A percentile compares a stretch with the other conserved stretches of the same genome.
phyloP scores from a whole-genome alignment of 805 yeast genomes.

The Starmerella geochares region DNA sequence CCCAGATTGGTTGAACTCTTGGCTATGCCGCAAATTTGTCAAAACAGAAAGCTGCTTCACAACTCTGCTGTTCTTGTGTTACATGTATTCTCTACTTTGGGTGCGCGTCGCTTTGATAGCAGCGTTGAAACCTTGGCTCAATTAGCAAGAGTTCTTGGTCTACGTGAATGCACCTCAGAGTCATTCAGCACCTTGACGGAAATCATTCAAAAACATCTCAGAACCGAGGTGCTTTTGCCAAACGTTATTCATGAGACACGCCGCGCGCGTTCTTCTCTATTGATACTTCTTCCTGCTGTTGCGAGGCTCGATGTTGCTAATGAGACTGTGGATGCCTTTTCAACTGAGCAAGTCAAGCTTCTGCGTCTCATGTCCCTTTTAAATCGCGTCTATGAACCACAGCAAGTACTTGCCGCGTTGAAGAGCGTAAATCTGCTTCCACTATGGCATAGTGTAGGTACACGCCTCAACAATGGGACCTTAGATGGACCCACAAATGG shows the following conservation, averaged over 20 bases:
- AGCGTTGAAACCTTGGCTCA: neutral
- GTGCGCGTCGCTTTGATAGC: neutral
- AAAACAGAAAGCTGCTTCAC: slow-evolving; percentile 5
- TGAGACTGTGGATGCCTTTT: slow-evolving; percentile 53
- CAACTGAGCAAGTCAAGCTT: slow-evolving; percentile 83
- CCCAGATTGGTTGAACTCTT: neutral
- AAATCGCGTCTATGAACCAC: slow-evolving; percentile 61
- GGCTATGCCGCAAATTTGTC: slow-evolving; percentile 3
- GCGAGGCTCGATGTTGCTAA: slow-evolving; percentile 23
- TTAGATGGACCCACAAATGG: slow-evolving; percentile 27
- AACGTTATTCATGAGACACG: slow-evolving; percentile 5
- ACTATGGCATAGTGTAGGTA: slow-evolving; percentile 63
- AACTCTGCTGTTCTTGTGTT: neutral
- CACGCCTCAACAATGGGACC: slow-evolving; percentile 57
- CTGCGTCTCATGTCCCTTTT: slow-evolving; percentile 76
- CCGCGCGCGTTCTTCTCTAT: slow-evolving; percentile 3
- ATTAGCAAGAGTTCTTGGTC: slow-evolving; percentile 8
- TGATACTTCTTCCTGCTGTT: slow-evolving; percentile 2
- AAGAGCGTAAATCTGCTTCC: slow-evolving; percentile 59
- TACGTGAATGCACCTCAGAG: slow-evolving; percentile 11
- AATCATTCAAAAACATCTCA: slow-evolving; percentile 1
- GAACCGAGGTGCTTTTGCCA: slow-evolving; percentile 4
- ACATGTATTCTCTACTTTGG: neutral
- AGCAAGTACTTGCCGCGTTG: slow-evolving; percentile 29
- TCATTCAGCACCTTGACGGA: slow-evolving; percentile 10